These are phyloP conservation scores for Trichopus zeylanicus DNA, from an alignment of 116 monocot species.

Conservation along the genomic window DNA sequence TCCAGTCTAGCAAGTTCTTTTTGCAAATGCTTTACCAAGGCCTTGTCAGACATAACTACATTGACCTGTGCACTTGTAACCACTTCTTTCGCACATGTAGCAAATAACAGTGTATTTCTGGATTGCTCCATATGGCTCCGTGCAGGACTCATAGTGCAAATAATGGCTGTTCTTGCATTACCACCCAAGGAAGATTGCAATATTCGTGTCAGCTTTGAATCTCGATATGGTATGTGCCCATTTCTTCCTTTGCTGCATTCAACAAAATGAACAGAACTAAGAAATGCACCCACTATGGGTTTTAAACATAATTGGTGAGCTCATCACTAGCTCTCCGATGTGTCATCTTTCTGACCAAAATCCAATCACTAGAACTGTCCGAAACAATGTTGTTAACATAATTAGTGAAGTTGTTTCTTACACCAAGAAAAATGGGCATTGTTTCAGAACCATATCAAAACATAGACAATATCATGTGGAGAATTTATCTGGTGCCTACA, in stretches of 20 bases:
- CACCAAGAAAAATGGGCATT: too few relatives aligned
- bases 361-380: too few relatives aligned
- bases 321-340: too few relatives aligned
- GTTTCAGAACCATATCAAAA: too few relatives aligned
- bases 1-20: slow-evolving; percentile 63
- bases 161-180: slow-evolving; percentile 70
- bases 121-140: slow-evolving; percentile 65
- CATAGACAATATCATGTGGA: too few relatives aligned
- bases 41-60: slow-evolving; percentile 70
- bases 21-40: slow-evolving; percentile 64
- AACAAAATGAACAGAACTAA: neutral
- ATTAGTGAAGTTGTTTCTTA: too few relatives aligned
- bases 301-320: too few relatives aligned
- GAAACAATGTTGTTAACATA: too few relatives aligned
- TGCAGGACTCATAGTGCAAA: slow-evolving; percentile 73
- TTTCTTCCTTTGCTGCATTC: slow-evolving; percentile 57
- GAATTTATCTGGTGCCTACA: too few relatives aligned
- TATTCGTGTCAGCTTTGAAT: slow-evolving; percentile 82
- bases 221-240: slow-evolving; percentile 63
- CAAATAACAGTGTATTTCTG: slow-evolving; percentile 60
- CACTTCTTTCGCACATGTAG: slow-evolving; percentile 79
- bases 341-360: too few relatives aligned
- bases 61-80: slow-evolving; percentile 61
- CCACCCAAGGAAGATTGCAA: slow-evolving; percentile 63
- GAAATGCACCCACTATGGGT: neutral